Base-by-base conservation (phyloP, 2,329 filamentous ascomycete species). In the Pseudocercospora fijiensis region DNA sequence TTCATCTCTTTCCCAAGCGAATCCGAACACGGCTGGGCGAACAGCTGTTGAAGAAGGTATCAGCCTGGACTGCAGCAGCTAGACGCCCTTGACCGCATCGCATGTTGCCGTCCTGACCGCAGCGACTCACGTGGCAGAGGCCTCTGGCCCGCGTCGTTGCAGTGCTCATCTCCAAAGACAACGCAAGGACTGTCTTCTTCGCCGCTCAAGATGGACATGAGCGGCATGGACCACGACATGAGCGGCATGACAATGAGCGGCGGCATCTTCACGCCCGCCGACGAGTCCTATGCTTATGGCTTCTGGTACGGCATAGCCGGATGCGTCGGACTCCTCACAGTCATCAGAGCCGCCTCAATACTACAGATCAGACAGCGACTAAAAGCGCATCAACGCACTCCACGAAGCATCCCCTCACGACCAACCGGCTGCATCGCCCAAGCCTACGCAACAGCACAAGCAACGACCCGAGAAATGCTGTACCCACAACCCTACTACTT, bases 401-500 rank as follows among this genome's bases (percentile, higher is more conserved):
- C 60, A 2, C 47, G 57, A 4, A 55, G 52, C 45, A 63, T 70
- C 10, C 68, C 72, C 20, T 72, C 72, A 26, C 62, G 71, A 58
- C 73, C 73, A 11, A 47, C 51, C 37, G 65, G 63, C 28, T 56
- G 43, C 22, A n/a, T 72, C 7, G 66, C 68, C 3, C 72, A 71
- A 57, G 51, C 68, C n/a, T 73, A 66, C 45, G 73, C 73, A 2
- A 74, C 73, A 16, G 61, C 65, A 4, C 72, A 66, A 1, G 72
- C 73, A 16, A 63, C 65, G 3, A 57, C 63, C 7, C 60, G 73
- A 63, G 73, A 75, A 61, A 60, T 71, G 33, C 55, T 69, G 2
- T 74, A 74, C 37, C 65, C 73, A 16, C 73, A 75, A 52, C 73
- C 73, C 0, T 24, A 73, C 4, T 69, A 69, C 47, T 75, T 74